These are phyloP conservation scores for Chaetomiaceae sp. DNA, from an alignment of 2,329 filamentous ascomycete species.

Conservation along the genomic window DNA sequence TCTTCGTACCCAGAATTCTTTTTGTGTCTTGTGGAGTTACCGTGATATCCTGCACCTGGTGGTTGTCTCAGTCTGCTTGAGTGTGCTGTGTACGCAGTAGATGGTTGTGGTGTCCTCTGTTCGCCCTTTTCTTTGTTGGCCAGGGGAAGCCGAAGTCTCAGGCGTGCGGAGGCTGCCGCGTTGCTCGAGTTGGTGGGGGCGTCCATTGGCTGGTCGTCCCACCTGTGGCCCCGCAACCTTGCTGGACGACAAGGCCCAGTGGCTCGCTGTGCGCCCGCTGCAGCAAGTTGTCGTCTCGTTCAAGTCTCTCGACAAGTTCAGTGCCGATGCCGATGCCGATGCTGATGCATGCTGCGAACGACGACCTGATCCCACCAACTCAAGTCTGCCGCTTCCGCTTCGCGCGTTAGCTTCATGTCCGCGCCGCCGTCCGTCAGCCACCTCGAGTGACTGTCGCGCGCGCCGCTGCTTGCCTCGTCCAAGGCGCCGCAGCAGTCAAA, in stretches of 20 bases:
- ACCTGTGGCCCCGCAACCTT: not conserved
- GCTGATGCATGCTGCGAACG: not conserved
- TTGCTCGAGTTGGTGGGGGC: not conserved
- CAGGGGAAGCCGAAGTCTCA: too few species aligned
- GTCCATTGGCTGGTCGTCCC: constrained; percentile 4
- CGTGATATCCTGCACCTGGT: too few species aligned
- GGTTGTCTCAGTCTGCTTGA: too few species aligned
- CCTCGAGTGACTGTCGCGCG: constrained; percentile 1
- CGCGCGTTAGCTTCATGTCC: constrained; percentile 10
- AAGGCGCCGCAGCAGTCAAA: not conserved
- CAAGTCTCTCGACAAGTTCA: not conserved
- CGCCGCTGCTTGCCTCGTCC: not conserved
- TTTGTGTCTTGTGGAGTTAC: too few species aligned
- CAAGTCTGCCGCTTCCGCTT: not conserved
- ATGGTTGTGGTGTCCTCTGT: too few species aligned
- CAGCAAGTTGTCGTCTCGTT: constrained; percentile 16
- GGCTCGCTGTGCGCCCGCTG: too few species aligned
- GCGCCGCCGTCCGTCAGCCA: not conserved
- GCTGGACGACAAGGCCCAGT: not conserved
- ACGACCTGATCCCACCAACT: not conserved
- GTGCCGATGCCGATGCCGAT: constrained; percentile 3
- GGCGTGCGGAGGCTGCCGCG: too few species aligned
- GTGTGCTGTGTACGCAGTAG: too few species aligned
- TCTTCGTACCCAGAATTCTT: too few species aligned
- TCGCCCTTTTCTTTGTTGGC: too few species aligned